phyloP scores from a whole-genome alignment of 2,329 filamentous ascomycete species.

The Scleromitrula shiraiana region DNA sequence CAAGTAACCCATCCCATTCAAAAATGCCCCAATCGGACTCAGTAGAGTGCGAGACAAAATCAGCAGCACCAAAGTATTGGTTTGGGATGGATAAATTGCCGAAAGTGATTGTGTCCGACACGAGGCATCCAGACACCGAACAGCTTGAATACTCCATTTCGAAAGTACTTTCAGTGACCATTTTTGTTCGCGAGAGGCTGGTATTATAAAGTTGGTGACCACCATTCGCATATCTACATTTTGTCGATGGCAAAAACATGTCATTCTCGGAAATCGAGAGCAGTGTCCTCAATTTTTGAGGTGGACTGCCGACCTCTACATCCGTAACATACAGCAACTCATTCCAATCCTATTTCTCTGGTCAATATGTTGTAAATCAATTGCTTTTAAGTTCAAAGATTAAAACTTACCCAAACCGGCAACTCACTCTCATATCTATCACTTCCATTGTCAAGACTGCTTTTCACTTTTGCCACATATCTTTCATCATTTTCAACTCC shows the following conservation, averaged over 20 bases:
- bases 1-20: conserved; percentile 6
- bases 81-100: too few species aligned
- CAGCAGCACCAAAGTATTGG: neutral
- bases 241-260: conserved; percentile 1
- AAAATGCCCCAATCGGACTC: conserved; percentile 5
- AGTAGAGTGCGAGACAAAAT: neutral
- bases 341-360: conserved; percentile 5
- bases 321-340: conserved; percentile 9
- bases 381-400: neutral
- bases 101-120: neutral
- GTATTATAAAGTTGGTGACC: conserved; percentile 1
- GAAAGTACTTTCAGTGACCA: neutral
- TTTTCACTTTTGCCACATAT: neutral
- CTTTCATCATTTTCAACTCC: conserved; percentile 3
- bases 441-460: neutral
- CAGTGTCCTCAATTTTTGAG: conserved; percentile 2
- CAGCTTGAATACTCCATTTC: neutral
- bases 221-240: neutral
- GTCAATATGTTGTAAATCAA: neutral
- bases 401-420: neutral
- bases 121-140: neutral
- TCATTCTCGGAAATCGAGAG: conserved; percentile 7
- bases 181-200: neutral
- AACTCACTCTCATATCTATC: neutral
- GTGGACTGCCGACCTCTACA: conserved; percentile 10